Conservation (phyloP, 345 rosid genomes). For the Brassica carinata region DNA sequence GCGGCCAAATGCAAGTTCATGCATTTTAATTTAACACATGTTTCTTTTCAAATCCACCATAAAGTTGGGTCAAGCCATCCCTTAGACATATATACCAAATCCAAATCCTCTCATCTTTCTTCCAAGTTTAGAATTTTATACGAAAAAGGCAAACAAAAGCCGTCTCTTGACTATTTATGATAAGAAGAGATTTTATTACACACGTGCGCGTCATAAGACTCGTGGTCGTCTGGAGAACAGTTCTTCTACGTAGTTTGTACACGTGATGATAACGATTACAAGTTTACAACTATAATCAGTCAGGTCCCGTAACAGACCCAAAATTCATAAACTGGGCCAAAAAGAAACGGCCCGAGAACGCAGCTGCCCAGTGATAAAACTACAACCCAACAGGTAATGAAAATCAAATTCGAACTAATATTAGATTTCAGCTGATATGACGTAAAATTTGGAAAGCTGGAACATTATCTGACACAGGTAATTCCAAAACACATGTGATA, state of each 20-base stretch:
- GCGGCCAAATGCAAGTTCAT: constrained; percentile 34
- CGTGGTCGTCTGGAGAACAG: not conserved
- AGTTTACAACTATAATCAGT: not conserved
- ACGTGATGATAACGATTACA: constrained; percentile 17
- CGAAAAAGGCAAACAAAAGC: constrained; percentile 6
- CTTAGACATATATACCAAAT: constrained; percentile 16
- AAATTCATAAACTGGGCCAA: not conserved
- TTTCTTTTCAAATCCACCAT: not conserved
- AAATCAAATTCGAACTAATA: not conserved
- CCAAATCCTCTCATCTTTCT: not conserved
- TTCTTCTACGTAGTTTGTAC: not conserved
- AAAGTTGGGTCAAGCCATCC: constrained; percentile 24
- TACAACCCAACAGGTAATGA: not conserved
- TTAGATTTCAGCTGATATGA: not conserved
- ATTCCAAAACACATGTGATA: constrained; percentile 37
- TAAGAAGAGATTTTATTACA: constrained; percentile 20
- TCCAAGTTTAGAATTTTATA: not conserved
- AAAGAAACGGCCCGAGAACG: not conserved
- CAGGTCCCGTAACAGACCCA: not conserved
- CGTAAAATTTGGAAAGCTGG: not conserved
- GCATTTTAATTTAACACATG: constrained; percentile 27
- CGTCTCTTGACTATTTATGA: constrained; percentile 36
- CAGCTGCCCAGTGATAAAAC: not conserved
- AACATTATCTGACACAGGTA: not conserved
- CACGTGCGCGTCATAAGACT: constrained; percentile 22